A percentile compares a stretch with the other conserved stretches of the same genome.
Conservation (phyloP, 352 stramenopile species). For the Phytopythium mirpurense region DNA sequence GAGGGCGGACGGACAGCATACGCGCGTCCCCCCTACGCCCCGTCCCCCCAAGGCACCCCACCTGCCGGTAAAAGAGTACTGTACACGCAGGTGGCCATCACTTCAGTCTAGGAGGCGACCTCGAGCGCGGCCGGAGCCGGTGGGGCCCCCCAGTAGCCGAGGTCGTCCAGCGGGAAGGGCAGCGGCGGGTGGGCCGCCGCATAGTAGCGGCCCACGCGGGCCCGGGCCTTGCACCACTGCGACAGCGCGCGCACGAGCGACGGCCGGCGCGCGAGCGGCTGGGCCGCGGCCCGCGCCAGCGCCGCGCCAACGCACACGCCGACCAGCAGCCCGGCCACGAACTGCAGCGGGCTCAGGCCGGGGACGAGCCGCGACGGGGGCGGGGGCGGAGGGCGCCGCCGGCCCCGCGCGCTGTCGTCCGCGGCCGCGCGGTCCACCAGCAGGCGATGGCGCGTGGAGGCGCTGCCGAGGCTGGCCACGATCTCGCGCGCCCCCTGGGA, state of each 20-base stretch:
- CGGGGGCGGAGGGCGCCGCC: too few species aligned
- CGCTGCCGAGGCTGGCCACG: slow-evolving; percentile 28
- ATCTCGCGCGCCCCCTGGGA: slow-evolving; percentile 27
- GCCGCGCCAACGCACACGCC: slow-evolving; percentile 34
- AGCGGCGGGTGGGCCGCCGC: slow-evolving; percentile 17
- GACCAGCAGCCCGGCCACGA: slow-evolving; percentile 33
- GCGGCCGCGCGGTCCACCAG: slow-evolving; percentile 14
- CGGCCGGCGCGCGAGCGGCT: slow-evolving; percentile 15
- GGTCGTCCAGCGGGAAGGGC: slow-evolving; percentile 25
- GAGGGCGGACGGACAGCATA: too few species aligned
- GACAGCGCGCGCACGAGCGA: slow-evolving; percentile 19
- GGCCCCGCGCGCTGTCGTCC: neutral
- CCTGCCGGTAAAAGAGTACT: neutral
- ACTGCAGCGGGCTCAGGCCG: slow-evolving; percentile 22
- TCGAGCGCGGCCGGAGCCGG: slow-evolving; percentile 29
- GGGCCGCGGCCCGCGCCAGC: neutral
- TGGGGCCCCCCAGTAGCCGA: slow-evolving; percentile 33
- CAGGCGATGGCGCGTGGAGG: slow-evolving; percentile 21
- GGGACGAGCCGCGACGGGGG: neutral
- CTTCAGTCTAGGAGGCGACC: slow-evolving; percentile 17
- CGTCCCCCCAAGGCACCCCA: too few species aligned
- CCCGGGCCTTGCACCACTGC: slow-evolving; percentile 27
- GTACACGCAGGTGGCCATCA: neutral
- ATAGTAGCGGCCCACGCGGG: slow-evolving; percentile 10
- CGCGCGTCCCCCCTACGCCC: too few species aligned